Percentiles rank a stretch among this genome's conserved stretches.
phyloP scores from a whole-genome alignment of 768 basidiomycete species.

The Russula sp. region DNA sequence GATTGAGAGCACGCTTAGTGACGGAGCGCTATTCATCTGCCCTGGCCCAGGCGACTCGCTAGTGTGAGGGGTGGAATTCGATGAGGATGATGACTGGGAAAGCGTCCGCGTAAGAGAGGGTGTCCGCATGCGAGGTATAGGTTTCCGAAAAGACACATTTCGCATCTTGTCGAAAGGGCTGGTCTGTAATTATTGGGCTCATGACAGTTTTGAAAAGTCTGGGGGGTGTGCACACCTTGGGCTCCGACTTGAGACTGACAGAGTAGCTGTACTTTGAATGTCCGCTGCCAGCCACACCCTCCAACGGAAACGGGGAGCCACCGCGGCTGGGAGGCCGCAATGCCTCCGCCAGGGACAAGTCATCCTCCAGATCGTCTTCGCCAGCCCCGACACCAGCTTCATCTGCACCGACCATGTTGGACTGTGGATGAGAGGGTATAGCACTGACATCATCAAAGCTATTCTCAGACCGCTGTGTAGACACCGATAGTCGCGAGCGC shows the following conservation, averaged over 20 bases:
- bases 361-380: conserved; percentile 33
- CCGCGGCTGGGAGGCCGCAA: conserved; percentile 48
- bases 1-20: conserved; percentile 14
- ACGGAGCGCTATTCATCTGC: not conserved
- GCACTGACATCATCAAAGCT: conserved; percentile 53
- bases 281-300: conserved; percentile 28
- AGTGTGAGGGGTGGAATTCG: conserved; percentile 50
- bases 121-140: conserved; percentile 46
- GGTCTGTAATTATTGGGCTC: conserved; percentile 32
- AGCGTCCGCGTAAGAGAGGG: conserved; percentile 61
- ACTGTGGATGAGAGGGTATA: conserved; percentile 46
- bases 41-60: conserved; percentile 11
- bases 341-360: conserved; percentile 49
- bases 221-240: conserved; percentile 36
- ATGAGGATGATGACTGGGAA: conserved; percentile 50
- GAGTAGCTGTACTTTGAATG: conserved; percentile 49
- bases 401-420: conserved; percentile 23
- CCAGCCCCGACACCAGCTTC: conserved; percentile 2
- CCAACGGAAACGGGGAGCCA: conserved; percentile 40
- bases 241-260: conserved; percentile 51
- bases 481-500: not conserved
- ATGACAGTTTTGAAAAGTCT: not conserved
- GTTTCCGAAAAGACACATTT: conserved; percentile 52
- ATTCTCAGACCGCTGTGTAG: not conserved
- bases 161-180: conserved; percentile 59